Base-by-base conservation (phyloP, 1,139 yeast genomes). In the Yamadazyma triangularis region DNA sequence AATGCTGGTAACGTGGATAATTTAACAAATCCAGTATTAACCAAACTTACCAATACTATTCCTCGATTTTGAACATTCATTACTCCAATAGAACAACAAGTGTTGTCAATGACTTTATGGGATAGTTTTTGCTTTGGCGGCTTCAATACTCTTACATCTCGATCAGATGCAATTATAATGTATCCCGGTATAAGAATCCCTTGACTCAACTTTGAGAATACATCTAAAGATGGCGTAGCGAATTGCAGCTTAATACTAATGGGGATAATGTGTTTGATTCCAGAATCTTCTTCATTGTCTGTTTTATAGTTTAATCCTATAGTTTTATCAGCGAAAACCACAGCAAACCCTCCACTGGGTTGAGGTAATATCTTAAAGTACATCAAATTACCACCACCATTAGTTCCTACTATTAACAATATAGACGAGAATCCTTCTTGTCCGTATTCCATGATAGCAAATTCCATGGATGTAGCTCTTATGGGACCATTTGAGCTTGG, bases 361-460 rank as follows among this genome's bases (percentile, higher is more conserved):
- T 72, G 76, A 1, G 95, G 95, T 4, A 80, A 52, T 2, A 91
- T 58, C 47, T 81, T 79, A 56, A 75, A 85, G 0, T 79, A 70
- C 18, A 81, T 45, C 12, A 88, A 53, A 34, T 86, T 65, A 12
- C 74, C 85, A 11, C 98, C 98, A 20, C 64, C 63, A 34, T 78
- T 75, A 0, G 96, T 83, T 18, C 98, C 99, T 10, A 81, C 83
- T 21, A 77, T 60, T 53, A 89, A 58, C 20, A 85, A 50, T 29
- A 91, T 74, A 13, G 88, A 79, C 0, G 95, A 82, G 45, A 72
- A 85, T 2, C 71, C 70, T 16, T 77, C 81, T 34, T 77, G 83
- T 3, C 75, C 77, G 27, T 73, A 78, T 31, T 72, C 84, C 77
- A 78, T 73, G 29, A 79, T 83, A 1, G 86, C 70, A 54, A 88